Base-by-base conservation (phyloP, 495 filamentous ascomycete species). In the Trichoderma virens region DNA sequence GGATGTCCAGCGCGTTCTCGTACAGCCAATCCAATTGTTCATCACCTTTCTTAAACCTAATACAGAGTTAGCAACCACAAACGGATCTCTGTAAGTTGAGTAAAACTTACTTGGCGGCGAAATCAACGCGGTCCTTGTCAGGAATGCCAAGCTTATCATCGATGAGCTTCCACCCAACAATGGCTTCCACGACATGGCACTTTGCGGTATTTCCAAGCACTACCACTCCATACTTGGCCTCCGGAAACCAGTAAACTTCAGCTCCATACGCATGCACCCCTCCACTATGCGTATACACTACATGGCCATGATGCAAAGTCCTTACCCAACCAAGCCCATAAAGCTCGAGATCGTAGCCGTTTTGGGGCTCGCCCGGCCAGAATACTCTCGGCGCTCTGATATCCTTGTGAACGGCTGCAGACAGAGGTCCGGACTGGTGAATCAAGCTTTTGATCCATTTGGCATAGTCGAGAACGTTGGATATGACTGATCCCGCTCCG, bases 401-500 rank as follows among this genome's bases (percentile, higher is more conserved):
- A 6, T 71, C 70, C 30, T 70, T 70, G 54, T 81, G 75, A 1
- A 71, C 78, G 35, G 71, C 69, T 63, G 59, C 61, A 18, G 74
- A 70, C 5, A 79, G 61, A 1, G 78, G 76, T 2, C 67, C 67
- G 1, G 68, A 64, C 43, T 70, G 65, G 14, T 60, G 41, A 8
- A 77, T 60, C 34, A 73, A 56, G 13, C 70, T 72, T 11, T 71
- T 70, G 3, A 84, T 45, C 81, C 82, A 86, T 18, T 72, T 75
- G 0, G 78, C 70, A 59, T 85, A 86, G 61, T 86, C 83, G 2
- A 75, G 65, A 4, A 83, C 83, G 28, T 70, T 83, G 20, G 78
- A 80, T 20, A 85, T 75, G 2, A 81, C 73, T 0, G 75, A 68
- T 0, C 84, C 84, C 0, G 80, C 82, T 20, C 82, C 83, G n/a